Evolutionary conservation across 805 yeast genomes (phyloP).

Genomic region (Wickerhamiella bombiphila): DNA sequence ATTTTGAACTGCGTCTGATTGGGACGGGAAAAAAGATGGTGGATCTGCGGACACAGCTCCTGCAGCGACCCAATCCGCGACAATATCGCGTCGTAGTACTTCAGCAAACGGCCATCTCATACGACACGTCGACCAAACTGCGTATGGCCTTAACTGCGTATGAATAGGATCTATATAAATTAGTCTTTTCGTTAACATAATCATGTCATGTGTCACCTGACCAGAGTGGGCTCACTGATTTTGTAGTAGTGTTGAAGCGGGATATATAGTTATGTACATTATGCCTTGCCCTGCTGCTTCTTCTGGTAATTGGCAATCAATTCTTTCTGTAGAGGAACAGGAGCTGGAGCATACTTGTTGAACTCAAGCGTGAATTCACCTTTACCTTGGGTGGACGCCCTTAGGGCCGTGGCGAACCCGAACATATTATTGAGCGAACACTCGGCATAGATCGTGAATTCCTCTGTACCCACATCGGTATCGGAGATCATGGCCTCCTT

Average conservation of each 20-base stretch:
- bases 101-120: not conserved
- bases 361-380: slow-evolving; percentile 96
- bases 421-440: slow-evolving; percentile 94
- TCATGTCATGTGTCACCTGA: not conserved
- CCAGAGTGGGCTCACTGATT: not conserved
- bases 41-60: too few species aligned
- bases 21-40: too few species aligned
- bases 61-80: too few species aligned
- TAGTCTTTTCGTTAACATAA: not conserved
- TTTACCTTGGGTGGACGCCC: slow-evolving; percentile 97
- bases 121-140: not conserved
- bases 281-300: slow-evolving; percentile 31
- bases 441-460: slow-evolving; percentile 83
- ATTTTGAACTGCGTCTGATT: too few species aligned
- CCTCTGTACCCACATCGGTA: slow-evolving; percentile 88
- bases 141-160: not conserved
- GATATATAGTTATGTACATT: slow-evolving; percentile 9
- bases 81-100: not conserved
- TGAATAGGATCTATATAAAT: not conserved
- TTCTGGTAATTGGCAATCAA: slow-evolving; percentile 71
- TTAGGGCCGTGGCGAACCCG: slow-evolving; percentile 86
- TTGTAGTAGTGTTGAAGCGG: not conserved
- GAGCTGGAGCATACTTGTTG: slow-evolving; percentile 78
- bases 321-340: slow-evolving; percentile 80
- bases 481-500: slow-evolving; percentile 83